Evolutionary conservation across 129 eudicot species (phyloP).

Genomic region (Ambrosia trifida): DNA sequence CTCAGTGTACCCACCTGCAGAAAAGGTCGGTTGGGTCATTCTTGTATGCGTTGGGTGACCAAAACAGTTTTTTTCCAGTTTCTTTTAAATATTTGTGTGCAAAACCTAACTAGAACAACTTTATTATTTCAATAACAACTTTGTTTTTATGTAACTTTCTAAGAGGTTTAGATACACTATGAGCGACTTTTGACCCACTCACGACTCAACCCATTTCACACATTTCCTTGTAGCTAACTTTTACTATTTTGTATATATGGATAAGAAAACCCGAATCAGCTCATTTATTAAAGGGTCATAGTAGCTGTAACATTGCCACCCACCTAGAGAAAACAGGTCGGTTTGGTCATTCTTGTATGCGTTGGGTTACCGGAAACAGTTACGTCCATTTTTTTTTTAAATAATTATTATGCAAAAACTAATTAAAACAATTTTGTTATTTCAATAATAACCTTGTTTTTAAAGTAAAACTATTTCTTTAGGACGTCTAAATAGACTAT

Average conservation of each 20-base stretch:
- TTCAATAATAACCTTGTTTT: too few relatives aligned
- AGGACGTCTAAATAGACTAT: too few relatives aligned
- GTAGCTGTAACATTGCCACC: not conserved
- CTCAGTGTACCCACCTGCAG: constrained; percentile 96
- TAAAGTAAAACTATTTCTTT: too few relatives aligned
- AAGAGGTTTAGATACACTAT: not conserved
- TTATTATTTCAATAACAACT: not conserved
- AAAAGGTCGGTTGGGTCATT: not conserved
- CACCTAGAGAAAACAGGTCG: too few relatives aligned
- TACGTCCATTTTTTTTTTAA: too few relatives aligned
- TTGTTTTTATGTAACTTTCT: not conserved
- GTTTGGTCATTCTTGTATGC: too few relatives aligned
- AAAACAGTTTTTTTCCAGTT: not conserved
- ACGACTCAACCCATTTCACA: not conserved
- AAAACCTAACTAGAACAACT: not conserved
- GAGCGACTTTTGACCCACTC: not conserved
- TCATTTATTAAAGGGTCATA: not conserved
- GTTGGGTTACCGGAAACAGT: too few relatives aligned
- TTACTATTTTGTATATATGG: not conserved
- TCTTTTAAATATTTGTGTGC: not conserved
- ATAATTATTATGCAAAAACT: too few relatives aligned
- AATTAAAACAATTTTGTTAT: too few relatives aligned
- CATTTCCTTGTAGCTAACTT: not conserved
- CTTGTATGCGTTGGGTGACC: not conserved
- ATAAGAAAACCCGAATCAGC: not conserved